Base-by-base conservation (phyloP, 2,329 filamentous ascomycete species). In the Hypoxylon sp. region DNA sequence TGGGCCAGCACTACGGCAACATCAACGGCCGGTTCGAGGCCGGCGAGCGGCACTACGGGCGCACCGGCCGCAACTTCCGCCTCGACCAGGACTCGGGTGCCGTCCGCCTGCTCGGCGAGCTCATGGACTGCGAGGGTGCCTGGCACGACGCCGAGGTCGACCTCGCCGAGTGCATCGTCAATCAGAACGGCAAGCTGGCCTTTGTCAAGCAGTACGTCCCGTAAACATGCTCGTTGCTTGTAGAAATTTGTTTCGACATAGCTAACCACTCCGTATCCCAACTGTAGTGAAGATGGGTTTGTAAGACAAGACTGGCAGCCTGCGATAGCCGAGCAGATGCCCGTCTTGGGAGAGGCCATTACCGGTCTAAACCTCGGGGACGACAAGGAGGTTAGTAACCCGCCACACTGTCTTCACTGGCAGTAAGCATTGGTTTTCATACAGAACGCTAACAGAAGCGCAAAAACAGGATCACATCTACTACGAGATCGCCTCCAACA, bases 1-100 rank as follows among this genome's bases (percentile, higher is more conserved):
- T 62, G 21, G 59, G 60, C 55, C 33, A 62, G 40, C 43, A 56
- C 29, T 56, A 50, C 55, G 59, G 59, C 59, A 62, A 62, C 55
- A 62, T 56, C 17, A 47, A 47, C 33, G 55, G 59, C 40, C 49
- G 43, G 35, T 62, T 62, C 49, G 59, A 59, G 41, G 48, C 51
- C 27, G 52, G 42, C 17, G 48, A 52, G 50, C 35, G 50, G 23
- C 52, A 55, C 43, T 62, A 53, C 41, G 59, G 55, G 6, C 51
- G 52, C 8, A 49, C 59, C 2, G 59, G 59, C 6, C 43, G 51
- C 5, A 48, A 56, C 31, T 59, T 62, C 41, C 23, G 20, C 6
- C 59, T 62, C 33, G 48, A 54, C 24, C 45, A 51, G 45, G 46
- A 41, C n/a, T 10, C 37, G 11, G 29, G 48, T 10, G 11, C 43